A percentile compares a stretch with the other conserved stretches of the same genome.
Evolutionary conservation across 139 green algal species (phyloP).

Genomic region (Desmodesmus armatus): DNA sequence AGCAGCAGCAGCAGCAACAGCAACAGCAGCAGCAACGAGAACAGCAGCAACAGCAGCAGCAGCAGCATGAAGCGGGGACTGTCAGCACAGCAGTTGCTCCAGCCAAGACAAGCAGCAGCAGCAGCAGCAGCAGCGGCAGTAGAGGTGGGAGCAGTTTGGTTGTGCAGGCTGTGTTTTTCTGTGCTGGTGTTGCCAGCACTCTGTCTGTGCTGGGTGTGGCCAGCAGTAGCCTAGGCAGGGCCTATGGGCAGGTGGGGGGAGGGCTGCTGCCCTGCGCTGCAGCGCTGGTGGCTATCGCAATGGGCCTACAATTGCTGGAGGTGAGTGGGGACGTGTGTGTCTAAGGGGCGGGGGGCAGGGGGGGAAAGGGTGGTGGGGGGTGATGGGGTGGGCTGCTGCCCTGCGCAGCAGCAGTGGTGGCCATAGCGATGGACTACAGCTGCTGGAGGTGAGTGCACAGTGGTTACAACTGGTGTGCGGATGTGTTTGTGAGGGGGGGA

Average conservation of each 20-base stretch:
- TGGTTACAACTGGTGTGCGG: too few relatives aligned
- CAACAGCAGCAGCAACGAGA: slow-evolving; percentile 1
- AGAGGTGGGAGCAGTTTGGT: background rate
- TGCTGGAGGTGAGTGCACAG: too few relatives aligned
- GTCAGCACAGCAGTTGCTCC: background rate
- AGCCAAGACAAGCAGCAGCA: background rate
- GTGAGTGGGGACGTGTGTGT: too few relatives aligned
- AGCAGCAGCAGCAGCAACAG: slow-evolving; percentile 7
- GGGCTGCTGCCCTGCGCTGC: slow-evolving; percentile 60
- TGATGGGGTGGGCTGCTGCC: too few relatives aligned
- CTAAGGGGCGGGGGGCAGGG: too few relatives aligned
- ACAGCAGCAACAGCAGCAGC: background rate
- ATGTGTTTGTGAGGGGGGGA: too few relatives aligned
- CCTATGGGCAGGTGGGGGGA: slow-evolving; percentile 82
- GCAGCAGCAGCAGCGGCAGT: background rate
- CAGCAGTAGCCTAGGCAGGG: slow-evolving; percentile 75
- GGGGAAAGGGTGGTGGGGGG: too few relatives aligned
- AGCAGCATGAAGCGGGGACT: slow-evolving; percentile 1
- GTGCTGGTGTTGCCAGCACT: slow-evolving; percentile 88
- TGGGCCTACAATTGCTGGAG: slow-evolving; percentile 96
- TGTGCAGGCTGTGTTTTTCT: slow-evolving; percentile 75
- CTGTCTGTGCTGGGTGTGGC: slow-evolving; percentile 86
- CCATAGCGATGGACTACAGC: too few relatives aligned
- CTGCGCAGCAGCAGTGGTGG: too few relatives aligned
- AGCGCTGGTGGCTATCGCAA: slow-evolving; percentile 83